Percentiles rank a stretch among this genome's conserved stretches.
phyloP scores from a whole-genome alignment of 2,329 filamentous ascomycete genomes.

The Chaetomium sp. region DNA sequence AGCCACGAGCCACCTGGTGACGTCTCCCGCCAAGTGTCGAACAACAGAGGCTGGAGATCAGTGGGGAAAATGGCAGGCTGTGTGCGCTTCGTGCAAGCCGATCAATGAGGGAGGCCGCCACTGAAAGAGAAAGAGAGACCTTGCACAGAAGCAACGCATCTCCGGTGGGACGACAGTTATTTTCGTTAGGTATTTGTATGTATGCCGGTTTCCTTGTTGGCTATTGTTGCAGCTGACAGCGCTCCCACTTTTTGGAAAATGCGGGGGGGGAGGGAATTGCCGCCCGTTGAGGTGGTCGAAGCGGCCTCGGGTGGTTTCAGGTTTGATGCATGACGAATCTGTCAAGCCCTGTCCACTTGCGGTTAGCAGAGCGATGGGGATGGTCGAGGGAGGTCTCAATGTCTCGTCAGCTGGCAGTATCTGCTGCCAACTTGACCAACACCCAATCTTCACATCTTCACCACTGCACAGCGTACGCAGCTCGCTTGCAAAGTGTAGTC shows the following conservation, averaged over 20 bases:
- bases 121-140: background rate
- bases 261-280: background rate
- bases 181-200: background rate
- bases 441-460: no score
- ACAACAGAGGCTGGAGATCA: constrained; percentile 19
- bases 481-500: background rate
- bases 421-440: no score
- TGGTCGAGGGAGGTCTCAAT: no score
- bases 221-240: background rate
- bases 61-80: constrained; percentile 20
- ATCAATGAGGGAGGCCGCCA: background rate
- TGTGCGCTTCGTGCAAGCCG: background rate
- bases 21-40: constrained; percentile 19
- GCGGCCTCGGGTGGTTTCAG: background rate
- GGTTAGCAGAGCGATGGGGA: background rate
- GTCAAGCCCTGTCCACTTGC: background rate
- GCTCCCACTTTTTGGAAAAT: background rate
- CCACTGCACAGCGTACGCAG: no score
- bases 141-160: background rate
- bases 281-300: background rate
- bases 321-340: constrained; percentile 4
- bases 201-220: no score
- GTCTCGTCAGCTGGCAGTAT: background rate
- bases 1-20: constrained; percentile 24
- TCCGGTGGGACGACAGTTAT: no score